Conservation (phyloP, 164 flowering plant genomes). For the Cinnamomum micranthum region DNA sequence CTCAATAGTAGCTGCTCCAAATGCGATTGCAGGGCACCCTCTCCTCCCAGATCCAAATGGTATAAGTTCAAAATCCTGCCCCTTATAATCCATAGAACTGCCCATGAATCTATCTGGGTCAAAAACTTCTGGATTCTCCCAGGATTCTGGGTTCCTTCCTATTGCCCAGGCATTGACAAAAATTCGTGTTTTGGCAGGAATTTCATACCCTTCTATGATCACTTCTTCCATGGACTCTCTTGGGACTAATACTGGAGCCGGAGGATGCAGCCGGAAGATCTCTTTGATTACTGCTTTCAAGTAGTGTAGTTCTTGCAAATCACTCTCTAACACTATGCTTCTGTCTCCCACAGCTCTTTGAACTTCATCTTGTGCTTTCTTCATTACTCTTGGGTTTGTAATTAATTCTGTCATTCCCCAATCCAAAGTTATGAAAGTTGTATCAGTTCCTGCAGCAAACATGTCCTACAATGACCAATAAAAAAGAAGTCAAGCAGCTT, state of each 20-base stretch:
- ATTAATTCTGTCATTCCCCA: conserved; percentile 69
- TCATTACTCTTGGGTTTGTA: conserved; percentile 34
- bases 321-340: conserved; percentile 30
- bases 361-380: conserved; percentile 45
- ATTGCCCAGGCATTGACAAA: conserved; percentile 52
- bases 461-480: conserved; percentile 39
- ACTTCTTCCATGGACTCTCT: conserved; percentile 42
- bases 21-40: conserved; percentile 6
- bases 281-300: conserved; percentile 52
- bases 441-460: conserved; percentile 64
- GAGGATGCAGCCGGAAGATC: conserved; percentile 45
- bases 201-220: conserved; percentile 33
- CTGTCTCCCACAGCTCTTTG: conserved; percentile 30
- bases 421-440: conserved; percentile 42
- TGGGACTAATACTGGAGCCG: conserved; percentile 44
- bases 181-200: conserved; percentile 44
- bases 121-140: conserved; percentile 41
- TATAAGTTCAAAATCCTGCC: conserved; percentile 35
- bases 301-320: conserved; percentile 35
- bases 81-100: conserved; percentile 38
- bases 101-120: conserved; percentile 50
- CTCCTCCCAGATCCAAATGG: conserved; percentile 14
- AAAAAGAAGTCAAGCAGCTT: not conserved
- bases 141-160: conserved; percentile 40
- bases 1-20: conserved; percentile 6